A percentile compares a stretch with the other conserved stretches of the same genome.
Conservation (phyloP, 257 asterid genomes). For the Cordia subcordata region DNA sequence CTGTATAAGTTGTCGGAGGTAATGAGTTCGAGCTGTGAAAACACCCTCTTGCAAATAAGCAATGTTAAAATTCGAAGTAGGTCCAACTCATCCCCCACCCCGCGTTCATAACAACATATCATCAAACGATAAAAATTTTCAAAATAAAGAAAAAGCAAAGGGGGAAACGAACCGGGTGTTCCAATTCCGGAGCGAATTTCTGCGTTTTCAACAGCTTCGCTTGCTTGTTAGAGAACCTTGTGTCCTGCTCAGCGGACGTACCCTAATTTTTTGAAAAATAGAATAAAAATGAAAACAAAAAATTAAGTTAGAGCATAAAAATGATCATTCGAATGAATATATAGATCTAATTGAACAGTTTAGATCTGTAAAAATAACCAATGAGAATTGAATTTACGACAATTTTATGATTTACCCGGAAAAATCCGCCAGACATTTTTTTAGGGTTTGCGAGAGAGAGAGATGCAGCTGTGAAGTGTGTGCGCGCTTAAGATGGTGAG, state of each 20-base stretch:
- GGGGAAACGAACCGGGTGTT: constrained; percentile 63
- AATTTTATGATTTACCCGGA: constrained; percentile 7
- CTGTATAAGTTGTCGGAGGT: too few relatives aligned
- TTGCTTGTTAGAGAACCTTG: constrained; percentile 98
- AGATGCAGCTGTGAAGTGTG: background rate
- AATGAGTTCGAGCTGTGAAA: too few relatives aligned
- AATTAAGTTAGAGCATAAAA: background rate
- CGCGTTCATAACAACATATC: background rate
- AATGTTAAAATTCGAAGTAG: too few relatives aligned
- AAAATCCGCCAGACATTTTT: constrained; percentile 7
- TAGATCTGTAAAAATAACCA: background rate
- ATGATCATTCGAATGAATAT: background rate
- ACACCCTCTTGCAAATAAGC: too few relatives aligned
- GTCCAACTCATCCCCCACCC: too few relatives aligned
- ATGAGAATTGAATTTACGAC: constrained; percentile 4
- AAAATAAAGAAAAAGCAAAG: constrained; percentile 1
- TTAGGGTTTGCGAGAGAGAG: constrained; percentile 4
- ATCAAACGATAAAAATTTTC: background rate
- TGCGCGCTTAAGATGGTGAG: background rate
- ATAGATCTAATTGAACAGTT: background rate
- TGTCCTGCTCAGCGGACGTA: constrained; percentile 97
- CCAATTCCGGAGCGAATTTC: constrained; percentile 95
- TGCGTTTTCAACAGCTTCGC: constrained; percentile 90
- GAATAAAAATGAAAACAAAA: background rate
- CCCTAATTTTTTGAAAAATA: constrained; percentile 45